A percentile compares a stretch with the other conserved stretches of the same genome.
These are phyloP conservation scores for Oleoguttula mirabilis DNA, from an alignment of 495 filamentous ascomycete genomes.

Conservation along the genomic window DNA sequence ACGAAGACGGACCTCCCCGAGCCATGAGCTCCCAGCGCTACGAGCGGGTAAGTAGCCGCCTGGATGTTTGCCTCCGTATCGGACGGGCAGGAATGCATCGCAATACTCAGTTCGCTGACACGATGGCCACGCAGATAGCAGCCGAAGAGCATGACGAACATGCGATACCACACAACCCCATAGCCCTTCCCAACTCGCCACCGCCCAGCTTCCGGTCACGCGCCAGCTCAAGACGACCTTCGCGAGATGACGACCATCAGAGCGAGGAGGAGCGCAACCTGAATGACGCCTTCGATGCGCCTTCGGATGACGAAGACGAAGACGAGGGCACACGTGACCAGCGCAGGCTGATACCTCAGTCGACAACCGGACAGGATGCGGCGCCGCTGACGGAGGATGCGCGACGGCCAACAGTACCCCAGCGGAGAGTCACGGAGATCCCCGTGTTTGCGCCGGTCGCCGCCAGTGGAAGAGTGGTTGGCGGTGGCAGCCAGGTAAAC, in stretches of 20 bases:
- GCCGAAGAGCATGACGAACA: constrained; percentile 36
- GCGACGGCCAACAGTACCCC: constrained; percentile 17
- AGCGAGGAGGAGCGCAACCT: constrained; percentile 49
- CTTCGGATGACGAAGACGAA: constrained; percentile 31
- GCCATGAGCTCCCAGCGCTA: constrained; percentile 74
- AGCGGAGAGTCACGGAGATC: constrained; percentile 42
- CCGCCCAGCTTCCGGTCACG: constrained; percentile 90
- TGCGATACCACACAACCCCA: constrained; percentile 25
- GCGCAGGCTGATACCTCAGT: constrained; percentile 68
- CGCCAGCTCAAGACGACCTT: constrained; percentile 56
- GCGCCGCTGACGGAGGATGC: constrained; percentile 19
- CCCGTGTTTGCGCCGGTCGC: constrained; percentile 35
- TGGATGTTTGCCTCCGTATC: neutral
- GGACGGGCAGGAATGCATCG: no score
- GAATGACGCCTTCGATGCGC: constrained; percentile 63
- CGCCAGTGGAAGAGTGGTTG: constrained; percentile 43
- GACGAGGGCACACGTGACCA: constrained; percentile 68
- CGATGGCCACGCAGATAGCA: constrained; percentile 22
- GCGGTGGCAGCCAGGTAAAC: constrained; percentile 48
- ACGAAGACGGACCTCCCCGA: no score
- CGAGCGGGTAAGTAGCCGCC: constrained; percentile 53
- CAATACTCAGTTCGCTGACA: no score
- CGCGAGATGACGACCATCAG: constrained; percentile 39
- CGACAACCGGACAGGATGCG: neutral
- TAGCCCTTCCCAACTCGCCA: constrained; percentile 62